Conservation (phyloP, 805 yeast species). For the Kuraishia ogatae region DNA sequence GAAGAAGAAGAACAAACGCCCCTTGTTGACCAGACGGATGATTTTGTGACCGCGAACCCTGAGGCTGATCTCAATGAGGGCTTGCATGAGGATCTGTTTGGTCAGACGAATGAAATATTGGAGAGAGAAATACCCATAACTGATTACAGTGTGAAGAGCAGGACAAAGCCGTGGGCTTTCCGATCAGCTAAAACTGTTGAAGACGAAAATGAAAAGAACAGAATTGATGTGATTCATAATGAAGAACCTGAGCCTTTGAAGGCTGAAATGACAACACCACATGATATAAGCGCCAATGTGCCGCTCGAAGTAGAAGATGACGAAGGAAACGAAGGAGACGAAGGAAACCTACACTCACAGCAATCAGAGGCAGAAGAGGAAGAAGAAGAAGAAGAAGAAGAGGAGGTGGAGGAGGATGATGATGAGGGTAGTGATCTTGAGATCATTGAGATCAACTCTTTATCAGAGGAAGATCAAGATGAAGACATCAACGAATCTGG, state of each 20-base stretch:
- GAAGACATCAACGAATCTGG: constrained; percentile 8
- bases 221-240: not conserved
- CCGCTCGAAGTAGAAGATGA: not conserved
- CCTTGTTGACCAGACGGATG: constrained; percentile 8
- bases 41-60: not conserved
- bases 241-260: not conserved
- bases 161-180: no score
- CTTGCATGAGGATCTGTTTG: not conserved
- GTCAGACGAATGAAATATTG: no score
- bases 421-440: constrained; percentile 7
- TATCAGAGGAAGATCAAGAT: not conserved
- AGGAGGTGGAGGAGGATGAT: not conserved
- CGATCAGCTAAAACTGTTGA: no score
- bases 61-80: not conserved
- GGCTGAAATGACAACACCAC: not conserved
- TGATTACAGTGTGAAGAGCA: no score
- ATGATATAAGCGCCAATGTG: not conserved
- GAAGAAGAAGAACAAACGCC: constrained; percentile 13
- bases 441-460: constrained; percentile 1
- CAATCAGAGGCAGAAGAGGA: constrained; percentile 5
- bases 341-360: not conserved
- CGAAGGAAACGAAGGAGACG: not conserved
- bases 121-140: no score
- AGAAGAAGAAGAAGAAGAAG: constrained; percentile 11
- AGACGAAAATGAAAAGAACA: no score